Conservation (phyloP, 2,329 filamentous ascomycete species). For the Epichloe coenophiala region DNA sequence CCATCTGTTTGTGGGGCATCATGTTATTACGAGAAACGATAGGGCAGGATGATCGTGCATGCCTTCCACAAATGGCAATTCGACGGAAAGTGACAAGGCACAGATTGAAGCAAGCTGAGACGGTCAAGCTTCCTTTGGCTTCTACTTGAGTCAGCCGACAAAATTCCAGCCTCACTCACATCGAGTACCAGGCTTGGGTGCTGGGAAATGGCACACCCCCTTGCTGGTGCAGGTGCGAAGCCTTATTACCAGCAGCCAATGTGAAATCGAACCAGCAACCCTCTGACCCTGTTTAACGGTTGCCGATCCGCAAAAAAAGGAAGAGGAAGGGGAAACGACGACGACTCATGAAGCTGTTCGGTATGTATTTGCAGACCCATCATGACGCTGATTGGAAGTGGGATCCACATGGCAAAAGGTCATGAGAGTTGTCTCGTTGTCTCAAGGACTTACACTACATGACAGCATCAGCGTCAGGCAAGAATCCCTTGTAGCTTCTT, state of each 20-base stretch:
- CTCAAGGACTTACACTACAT: too few relatives aligned
- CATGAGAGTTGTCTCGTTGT: too few relatives aligned
- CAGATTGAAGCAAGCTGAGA: too few relatives aligned
- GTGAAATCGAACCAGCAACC: neutral
- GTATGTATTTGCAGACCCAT: neutral
- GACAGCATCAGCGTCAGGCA: too few relatives aligned
- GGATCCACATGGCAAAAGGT: neutral
- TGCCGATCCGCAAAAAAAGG: neutral
- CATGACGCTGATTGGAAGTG: neutral
- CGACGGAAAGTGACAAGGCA: neutral
- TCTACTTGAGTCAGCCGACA: too few relatives aligned
- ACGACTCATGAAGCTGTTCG: neutral
- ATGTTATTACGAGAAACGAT: neutral
- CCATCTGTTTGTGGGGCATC: neutral
- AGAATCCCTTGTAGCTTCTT: too few relatives aligned
- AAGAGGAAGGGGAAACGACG: neutral
- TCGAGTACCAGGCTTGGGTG: too few relatives aligned
- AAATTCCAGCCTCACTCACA: too few relatives aligned
- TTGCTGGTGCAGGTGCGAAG: too few relatives aligned
- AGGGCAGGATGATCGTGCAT: neutral
- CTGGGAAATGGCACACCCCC: too few relatives aligned
- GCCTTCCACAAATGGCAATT: constrained; percentile 2
- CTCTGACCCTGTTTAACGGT: neutral
- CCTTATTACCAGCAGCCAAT: too few relatives aligned
- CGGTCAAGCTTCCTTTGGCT: too few relatives aligned